Conservation (phyloP, 192 early-diverging fungal genomes). For the Coemansia sp. region DNA sequence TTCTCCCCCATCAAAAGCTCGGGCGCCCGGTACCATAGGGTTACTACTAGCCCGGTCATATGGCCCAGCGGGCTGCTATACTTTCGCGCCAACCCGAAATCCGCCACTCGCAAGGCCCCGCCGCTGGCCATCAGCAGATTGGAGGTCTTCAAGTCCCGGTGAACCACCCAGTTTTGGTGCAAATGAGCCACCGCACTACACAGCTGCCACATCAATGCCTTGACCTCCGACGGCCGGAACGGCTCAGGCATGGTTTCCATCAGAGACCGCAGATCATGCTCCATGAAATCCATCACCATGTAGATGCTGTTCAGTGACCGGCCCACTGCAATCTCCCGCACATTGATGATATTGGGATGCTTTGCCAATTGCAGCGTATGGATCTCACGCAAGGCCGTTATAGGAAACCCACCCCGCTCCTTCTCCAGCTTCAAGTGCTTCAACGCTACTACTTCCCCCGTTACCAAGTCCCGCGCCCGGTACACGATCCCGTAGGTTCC, state of each 20-base stretch:
- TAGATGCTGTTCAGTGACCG: constrained; percentile 62
- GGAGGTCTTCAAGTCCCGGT: constrained; percentile 84
- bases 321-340: constrained; percentile 72
- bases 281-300: constrained; percentile 97
- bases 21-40: constrained; percentile 94
- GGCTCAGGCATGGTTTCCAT: constrained; percentile 77
- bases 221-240: constrained; percentile 83
- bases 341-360: constrained; percentile 79
- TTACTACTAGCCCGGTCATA: constrained; percentile 92
- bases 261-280: constrained; percentile 87
- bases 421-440: constrained; percentile 73
- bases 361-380: constrained; percentile 67
- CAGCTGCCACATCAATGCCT: constrained; percentile 71
- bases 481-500: constrained; percentile 96
- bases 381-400: constrained; percentile 74
- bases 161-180: constrained; percentile 87
- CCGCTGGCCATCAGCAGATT: constrained; percentile 71
- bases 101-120: constrained; percentile 87
- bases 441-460: constrained; percentile 73
- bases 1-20: constrained; percentile 86
- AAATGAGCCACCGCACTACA: constrained; percentile 73
- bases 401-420: constrained; percentile 75
- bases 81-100: constrained; percentile 94
- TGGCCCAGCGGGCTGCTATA: constrained; percentile 69
- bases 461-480: constrained; percentile 73